Conservation (phyloP, 1,284 basidiomycete species). For the Ceraceosorus guamensis region DNA sequence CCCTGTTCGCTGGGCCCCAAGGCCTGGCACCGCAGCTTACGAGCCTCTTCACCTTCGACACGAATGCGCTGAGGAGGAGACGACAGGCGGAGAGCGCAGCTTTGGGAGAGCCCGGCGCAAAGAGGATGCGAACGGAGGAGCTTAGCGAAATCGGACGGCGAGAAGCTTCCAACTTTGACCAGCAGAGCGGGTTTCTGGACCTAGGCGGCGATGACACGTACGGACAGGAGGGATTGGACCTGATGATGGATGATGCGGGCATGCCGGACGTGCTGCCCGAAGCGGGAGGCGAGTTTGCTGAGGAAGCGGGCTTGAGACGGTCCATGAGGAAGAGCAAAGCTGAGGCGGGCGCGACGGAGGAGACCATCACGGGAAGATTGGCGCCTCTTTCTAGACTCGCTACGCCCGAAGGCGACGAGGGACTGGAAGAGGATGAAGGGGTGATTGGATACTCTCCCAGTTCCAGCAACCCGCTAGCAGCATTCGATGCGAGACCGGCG, state of each 20-base stretch:
- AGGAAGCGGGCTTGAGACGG: conserved; percentile 10
- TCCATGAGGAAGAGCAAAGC: conserved; percentile 16
- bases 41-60: conserved; percentile 74
- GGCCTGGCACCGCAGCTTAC: conserved; percentile 72
- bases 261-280: no score
- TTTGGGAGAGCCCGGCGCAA: conserved; percentile 38
- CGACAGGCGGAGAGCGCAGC: conserved; percentile 44
- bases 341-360: conserved; percentile 5
- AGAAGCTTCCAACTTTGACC: conserved; percentile 4
- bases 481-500: conserved; percentile 64
- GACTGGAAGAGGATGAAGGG: conserved; percentile 54
- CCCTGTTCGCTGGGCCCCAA: conserved; percentile 64
- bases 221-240: background rate
- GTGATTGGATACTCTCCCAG: conserved; percentile 62
- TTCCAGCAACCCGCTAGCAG: conserved; percentile 66
- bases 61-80: conserved; percentile 48
- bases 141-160: conserved; percentile 17
- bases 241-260: conserved; percentile 14
- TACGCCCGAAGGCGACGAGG: conserved; percentile 57
- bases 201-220: conserved; percentile 19
- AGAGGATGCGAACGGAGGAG: conserved; percentile 50
- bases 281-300: no score
- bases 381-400: conserved; percentile 31
- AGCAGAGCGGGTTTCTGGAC: conserved; percentile 13
- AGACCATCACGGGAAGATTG: conserved; percentile 18